Percentiles rank a stretch among this genome's conserved stretches.
phyloP scores from a whole-genome alignment of 225 moss, liverwort and hornwort species.

The Lunularia cruciata region DNA sequence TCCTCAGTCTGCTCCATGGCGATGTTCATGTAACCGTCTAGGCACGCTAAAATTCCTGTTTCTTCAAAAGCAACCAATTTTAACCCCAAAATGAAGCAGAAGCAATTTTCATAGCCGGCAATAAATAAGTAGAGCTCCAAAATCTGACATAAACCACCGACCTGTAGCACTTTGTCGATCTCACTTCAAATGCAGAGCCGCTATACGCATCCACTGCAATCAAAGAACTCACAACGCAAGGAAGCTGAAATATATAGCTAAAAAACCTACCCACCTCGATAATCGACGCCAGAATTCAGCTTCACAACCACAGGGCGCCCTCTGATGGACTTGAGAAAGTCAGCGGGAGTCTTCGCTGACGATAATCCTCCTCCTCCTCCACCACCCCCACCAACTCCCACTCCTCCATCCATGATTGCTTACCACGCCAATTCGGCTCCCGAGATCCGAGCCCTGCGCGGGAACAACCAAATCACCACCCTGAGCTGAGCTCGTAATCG shows the following conservation, averaged over 20 bases:
- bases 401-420: slow-evolving; percentile 32
- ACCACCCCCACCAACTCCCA: slow-evolving; percentile 33
- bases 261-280: slow-evolving; percentile 56
- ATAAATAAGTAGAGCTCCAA: no score
- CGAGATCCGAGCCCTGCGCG: neutral
- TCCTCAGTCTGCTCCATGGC: slow-evolving; percentile 99
- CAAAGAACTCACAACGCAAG: neutral
- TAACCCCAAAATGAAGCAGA: neutral
- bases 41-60: slow-evolving; percentile 87
- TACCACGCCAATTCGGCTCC: no score
- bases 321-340: slow-evolving; percentile 91
- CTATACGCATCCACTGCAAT: neutral
- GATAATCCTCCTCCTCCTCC: slow-evolving; percentile 50
- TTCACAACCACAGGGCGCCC: slow-evolving; percentile 96
- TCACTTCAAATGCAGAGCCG: no score
- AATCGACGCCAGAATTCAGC: slow-evolving; percentile 95
- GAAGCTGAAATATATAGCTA: neutral
- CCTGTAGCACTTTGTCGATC: no score
- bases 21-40: slow-evolving; percentile 98
- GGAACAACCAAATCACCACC: neutral
- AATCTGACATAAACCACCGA: no score
- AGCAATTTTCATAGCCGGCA: no score
- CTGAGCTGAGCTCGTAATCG: no score
- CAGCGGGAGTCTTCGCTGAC: slow-evolving; percentile 89
- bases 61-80: neutral